Conservation (phyloP, 148 eudicot genomes). For the Fagopyrum esculentum region DNA sequence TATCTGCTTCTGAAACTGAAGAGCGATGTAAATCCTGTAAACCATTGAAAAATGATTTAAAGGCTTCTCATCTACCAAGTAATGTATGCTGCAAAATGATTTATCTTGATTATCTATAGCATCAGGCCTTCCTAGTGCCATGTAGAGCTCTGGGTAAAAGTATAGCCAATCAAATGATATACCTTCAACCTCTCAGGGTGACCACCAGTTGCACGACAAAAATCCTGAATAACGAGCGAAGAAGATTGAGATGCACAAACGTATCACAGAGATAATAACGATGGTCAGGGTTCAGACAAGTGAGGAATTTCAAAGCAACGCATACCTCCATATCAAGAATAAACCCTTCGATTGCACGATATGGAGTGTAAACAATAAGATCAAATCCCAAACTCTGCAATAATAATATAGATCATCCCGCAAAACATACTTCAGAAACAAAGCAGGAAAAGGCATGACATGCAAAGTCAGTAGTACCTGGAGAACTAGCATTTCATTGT, state of each 20-base stretch:
- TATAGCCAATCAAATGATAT: background rate
- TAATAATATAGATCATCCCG: slow-evolving; percentile 8
- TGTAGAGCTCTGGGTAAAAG: background rate
- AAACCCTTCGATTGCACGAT: slow-evolving; percentile 86
- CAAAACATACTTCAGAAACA: slow-evolving; percentile 9
- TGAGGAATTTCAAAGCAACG: background rate
- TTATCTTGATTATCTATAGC: background rate
- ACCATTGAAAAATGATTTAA: background rate
- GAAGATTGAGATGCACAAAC: background rate
- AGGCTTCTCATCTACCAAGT: background rate
- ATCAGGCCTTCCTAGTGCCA: background rate
- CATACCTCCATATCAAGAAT: slow-evolving; percentile 77
- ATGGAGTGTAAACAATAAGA: slow-evolving; percentile 91
- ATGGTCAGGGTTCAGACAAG: background rate
- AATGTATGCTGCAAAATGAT: background rate
- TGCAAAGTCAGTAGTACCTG: slow-evolving; percentile 46
- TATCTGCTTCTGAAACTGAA: slow-evolving; percentile 69
- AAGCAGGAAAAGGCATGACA: slow-evolving; percentile 9
- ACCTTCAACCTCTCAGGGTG: slow-evolving; percentile 66
- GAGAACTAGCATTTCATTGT: slow-evolving; percentile 93
- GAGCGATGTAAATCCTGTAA: slow-evolving; percentile 47
- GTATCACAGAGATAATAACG: background rate
- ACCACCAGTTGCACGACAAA: slow-evolving; percentile 43
- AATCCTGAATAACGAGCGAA: slow-evolving; percentile 44
- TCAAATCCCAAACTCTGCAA: slow-evolving; percentile 94